These are phyloP conservation scores for Fusarium mundagurra DNA, from an alignment of 2,329 filamentous ascomycete species.

Conservation along the genomic window DNA sequence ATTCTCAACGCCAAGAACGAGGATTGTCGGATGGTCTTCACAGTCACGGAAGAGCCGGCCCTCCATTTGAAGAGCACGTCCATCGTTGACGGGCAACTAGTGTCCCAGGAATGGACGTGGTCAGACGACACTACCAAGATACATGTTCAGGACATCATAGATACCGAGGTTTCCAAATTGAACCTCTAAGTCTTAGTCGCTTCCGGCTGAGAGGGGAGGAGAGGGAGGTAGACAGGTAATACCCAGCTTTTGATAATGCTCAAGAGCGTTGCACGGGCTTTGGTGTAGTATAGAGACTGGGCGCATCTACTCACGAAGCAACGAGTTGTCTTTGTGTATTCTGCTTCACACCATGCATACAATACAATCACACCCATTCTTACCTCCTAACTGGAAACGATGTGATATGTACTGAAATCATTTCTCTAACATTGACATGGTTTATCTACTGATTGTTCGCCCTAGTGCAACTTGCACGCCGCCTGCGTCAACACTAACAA, in stretches of 20 bases:
- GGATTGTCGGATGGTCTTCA: constrained; percentile 46
- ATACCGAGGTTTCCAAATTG: constrained; percentile 20
- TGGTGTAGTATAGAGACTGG: not conserved
- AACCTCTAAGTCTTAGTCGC: not conserved
- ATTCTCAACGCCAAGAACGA: constrained; percentile 45
- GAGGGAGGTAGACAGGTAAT: not conserved
- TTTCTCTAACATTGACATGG: not conserved
- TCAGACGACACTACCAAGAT: constrained; percentile 26
- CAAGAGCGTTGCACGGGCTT: not conserved
- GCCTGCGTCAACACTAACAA: not conserved
- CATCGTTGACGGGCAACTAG: constrained; percentile 18
- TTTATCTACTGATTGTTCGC: not conserved
- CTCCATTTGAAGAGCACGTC: constrained; percentile 40
- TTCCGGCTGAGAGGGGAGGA: not conserved
- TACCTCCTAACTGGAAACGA: not conserved
- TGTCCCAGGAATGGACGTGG: constrained; percentile 47
- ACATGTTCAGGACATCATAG: constrained; percentile 36
- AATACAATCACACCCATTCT: not conserved
- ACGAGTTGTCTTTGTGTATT: not conserved
- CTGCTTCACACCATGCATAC: not conserved
- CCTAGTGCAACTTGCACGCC: not conserved
- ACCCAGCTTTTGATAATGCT: not conserved
- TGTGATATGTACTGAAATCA: not conserved
- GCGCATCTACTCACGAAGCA: not conserved
- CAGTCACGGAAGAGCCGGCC: constrained; percentile 35